Conservation (phyloP, 768 basidiomycete genomes). For the Mycena epipterygia region DNA sequence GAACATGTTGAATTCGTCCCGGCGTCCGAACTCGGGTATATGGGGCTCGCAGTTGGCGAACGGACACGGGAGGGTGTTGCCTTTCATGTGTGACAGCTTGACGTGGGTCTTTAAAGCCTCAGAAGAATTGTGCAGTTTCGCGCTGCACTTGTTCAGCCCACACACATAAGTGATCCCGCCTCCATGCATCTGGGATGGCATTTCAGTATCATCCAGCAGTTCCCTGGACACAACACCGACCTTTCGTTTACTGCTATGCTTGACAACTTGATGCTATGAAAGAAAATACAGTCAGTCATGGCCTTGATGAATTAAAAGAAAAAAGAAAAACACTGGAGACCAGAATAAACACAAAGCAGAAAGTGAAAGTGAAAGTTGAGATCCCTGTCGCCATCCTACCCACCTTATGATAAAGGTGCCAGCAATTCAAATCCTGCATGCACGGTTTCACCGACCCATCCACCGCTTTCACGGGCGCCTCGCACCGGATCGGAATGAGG, state of each 20-base stretch:
- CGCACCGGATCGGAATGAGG: constrained; percentile 23
- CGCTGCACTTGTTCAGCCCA: constrained; percentile 24
- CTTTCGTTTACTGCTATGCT: constrained; percentile 14
- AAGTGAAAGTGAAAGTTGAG: constrained; percentile 17
- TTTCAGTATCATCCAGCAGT: not conserved
- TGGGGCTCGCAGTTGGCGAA: constrained; percentile 23
- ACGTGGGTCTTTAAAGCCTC: constrained; percentile 18
- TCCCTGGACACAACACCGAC: not conserved
- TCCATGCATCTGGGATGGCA: not conserved
- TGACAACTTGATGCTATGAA: constrained; percentile 19
- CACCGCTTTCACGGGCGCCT: not conserved
- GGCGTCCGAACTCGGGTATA: constrained; percentile 8
- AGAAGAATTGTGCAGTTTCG: not conserved
- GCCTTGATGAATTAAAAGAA: too few relatives aligned
- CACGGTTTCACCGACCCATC: not conserved
- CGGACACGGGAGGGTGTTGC: constrained; percentile 24
- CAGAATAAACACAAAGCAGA: not conserved
- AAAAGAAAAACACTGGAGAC: not conserved
- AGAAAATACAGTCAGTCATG: not conserved
- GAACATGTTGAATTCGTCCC: constrained; percentile 4
- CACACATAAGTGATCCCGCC: not conserved
- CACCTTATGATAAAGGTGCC: constrained; percentile 18
- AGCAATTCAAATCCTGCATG: constrained; percentile 18
- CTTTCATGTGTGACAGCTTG: constrained; percentile 32
- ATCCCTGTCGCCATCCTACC: not conserved